These are phyloP conservation scores for Tremellales sp. DNA, from an alignment of 1,284 basidiomycete species.

Conservation along the genomic window DNA sequence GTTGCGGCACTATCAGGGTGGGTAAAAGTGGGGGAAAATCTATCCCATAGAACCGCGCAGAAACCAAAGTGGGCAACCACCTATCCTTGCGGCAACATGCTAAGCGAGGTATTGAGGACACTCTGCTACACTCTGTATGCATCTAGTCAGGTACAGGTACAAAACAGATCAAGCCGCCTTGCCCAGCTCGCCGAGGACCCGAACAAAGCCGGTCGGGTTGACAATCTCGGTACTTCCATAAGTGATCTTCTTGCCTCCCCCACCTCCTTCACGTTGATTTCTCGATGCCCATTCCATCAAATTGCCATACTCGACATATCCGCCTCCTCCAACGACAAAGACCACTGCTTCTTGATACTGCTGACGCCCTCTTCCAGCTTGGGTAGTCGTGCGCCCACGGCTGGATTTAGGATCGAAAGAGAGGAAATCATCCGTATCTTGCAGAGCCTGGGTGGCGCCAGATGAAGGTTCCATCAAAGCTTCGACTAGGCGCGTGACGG, in stretches of 20 bases:
- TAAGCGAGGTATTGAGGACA: not conserved
- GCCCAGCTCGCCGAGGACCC: constrained; percentile 41
- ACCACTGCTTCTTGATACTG: constrained; percentile 85
- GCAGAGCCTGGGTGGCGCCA: constrained; percentile 84
- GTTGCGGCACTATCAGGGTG: too few relatives aligned
- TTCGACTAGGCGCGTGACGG: constrained; percentile 87
- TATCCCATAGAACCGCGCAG: too few relatives aligned
- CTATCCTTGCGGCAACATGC: constrained; percentile 8
- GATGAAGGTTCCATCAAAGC: constrained; percentile 94
- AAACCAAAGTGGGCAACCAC: not conserved
- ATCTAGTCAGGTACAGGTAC: not conserved
- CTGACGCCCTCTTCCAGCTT: constrained; percentile 46
- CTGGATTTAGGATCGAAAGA: constrained; percentile 84
- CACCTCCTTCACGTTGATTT: constrained; percentile 49
- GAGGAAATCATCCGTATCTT: constrained; percentile 95
- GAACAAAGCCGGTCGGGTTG: constrained; percentile 79
- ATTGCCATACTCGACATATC: constrained; percentile 97
- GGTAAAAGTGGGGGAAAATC: too few relatives aligned
- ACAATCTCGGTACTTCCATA: constrained; percentile 96
- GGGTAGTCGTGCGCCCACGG: constrained; percentile 55
- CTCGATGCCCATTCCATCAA: constrained; percentile 82
- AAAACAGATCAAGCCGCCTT: constrained; percentile 5
- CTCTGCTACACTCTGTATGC: not conserved
- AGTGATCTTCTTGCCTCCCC: constrained; percentile 70
- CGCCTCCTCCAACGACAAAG: constrained; percentile 94